Conservation (phyloP, 202 grass and related monocot species). For the Musa balbisiana region DNA sequence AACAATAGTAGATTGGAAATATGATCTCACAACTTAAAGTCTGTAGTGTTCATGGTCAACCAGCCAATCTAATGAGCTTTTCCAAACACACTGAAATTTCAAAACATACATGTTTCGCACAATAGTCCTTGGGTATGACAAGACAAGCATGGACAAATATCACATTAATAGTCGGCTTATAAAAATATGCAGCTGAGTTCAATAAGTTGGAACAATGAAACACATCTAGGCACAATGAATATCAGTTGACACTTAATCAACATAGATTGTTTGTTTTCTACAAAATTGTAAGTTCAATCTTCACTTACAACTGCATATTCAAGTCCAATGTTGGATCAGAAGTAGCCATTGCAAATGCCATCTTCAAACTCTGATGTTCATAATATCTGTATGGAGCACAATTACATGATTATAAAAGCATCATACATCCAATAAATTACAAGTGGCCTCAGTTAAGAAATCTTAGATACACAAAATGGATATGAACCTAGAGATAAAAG, state of each 20-base stretch:
- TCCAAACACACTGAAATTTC: neutral
- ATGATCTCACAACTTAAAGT: too few relatives aligned
- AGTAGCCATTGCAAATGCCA: conserved; percentile 49
- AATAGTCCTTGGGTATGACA: neutral
- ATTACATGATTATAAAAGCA: conserved; percentile 8
- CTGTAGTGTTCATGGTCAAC: neutral
- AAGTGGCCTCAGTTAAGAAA: neutral
- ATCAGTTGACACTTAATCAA: too few relatives aligned
- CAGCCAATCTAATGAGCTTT: neutral
- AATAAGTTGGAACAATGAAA: neutral
- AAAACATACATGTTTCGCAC: neutral
- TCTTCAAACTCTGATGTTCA: conserved; percentile 82
- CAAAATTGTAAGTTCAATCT: neutral
- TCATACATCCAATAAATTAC: too few relatives aligned
- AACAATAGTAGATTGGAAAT: too few relatives aligned
- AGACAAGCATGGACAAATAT: neutral
- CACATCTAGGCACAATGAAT: too few relatives aligned
- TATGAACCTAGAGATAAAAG: conserved; percentile 69
- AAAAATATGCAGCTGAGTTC: neutral
- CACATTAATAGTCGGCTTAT: neutral
- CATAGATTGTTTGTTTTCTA: too few relatives aligned
- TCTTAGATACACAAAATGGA: neutral
- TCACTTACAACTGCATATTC: conserved; percentile 93
- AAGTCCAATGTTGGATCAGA: conserved; percentile 89
- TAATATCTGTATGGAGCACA: conserved; percentile 50